A percentile compares a stretch with the other conserved stretches of the same genome.
These are phyloP conservation scores for Wickerhamiella brachini DNA, from an alignment of 805 yeast genomes.

Conservation along the genomic window DNA sequence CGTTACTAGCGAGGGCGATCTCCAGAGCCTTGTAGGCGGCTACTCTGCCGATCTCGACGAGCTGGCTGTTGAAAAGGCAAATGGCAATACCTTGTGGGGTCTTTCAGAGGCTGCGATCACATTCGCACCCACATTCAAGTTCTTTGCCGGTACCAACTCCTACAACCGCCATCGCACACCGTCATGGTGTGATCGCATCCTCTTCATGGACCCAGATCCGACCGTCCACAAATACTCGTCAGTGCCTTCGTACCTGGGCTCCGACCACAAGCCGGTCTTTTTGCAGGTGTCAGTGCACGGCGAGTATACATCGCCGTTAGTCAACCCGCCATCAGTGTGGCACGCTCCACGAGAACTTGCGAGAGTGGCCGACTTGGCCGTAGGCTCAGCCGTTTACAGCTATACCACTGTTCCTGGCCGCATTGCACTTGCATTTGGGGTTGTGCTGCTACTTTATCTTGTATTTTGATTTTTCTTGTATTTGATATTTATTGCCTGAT, in stretches of 20 bases:
- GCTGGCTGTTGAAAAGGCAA: constrained; percentile 29
- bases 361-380: background rate
- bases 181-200: constrained; percentile 83
- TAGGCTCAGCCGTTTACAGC: background rate
- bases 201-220: constrained; percentile 38
- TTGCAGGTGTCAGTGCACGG: constrained; percentile 36
- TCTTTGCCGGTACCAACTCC: constrained; percentile 32
- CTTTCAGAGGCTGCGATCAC: constrained; percentile 50
- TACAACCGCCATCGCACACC: constrained; percentile 53
- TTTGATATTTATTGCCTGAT: background rate
- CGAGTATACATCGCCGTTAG: background rate
- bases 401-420: background rate
- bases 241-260: constrained; percentile 33
- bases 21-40: constrained; percentile 3
- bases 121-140: constrained; percentile 78
- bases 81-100: constrained; percentile 40
- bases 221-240: constrained; percentile 34
- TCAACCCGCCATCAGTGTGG: background rate
- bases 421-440: background rate
- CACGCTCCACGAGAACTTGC: background rate
- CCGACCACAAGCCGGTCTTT: constrained; percentile 77
- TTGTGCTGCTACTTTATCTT: background rate
- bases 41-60: constrained; percentile 34
- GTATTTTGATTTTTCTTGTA: background rate
- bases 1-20: constrained; percentile 5